These are phyloP conservation scores for Talaromyces sp. DNA, from an alignment of 2,329 filamentous ascomycete genomes.

Conservation along the genomic window DNA sequence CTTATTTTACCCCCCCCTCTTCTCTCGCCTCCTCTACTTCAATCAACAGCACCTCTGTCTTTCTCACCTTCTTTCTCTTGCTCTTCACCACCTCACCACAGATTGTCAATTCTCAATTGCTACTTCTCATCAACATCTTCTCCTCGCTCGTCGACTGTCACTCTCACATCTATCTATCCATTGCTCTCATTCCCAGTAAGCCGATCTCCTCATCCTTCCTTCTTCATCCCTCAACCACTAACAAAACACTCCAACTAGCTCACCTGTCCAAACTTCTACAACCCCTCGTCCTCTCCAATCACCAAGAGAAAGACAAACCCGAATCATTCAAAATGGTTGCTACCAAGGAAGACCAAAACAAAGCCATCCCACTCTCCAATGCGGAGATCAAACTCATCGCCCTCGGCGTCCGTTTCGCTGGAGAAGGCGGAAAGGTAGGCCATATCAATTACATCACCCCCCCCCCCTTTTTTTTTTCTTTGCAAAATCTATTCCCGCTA, in stretches of 20 bases:
- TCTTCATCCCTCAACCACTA: background rate
- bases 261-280: background rate
- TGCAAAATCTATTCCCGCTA: background rate
- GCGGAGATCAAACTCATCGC: slow-evolving; percentile 12
- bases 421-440: slow-evolving; percentile 7
- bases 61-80: background rate
- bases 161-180: background rate
- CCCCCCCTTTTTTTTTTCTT: background rate
- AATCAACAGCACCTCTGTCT: background rate
- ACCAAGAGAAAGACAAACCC: background rate
- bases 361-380: slow-evolving; percentile 2
- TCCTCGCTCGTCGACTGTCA: background rate
- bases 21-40: background rate
- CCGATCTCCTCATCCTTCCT: background rate
- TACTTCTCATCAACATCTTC: background rate
- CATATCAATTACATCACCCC: background rate
- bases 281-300: background rate
- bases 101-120: background rate
- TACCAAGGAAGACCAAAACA: slow-evolving; percentile 2
- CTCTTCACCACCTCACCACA: background rate
- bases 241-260: background rate
- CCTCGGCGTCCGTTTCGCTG: slow-evolving; percentile 7
- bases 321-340: background rate
- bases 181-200: background rate
- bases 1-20: background rate